Percentiles rank a stretch among this genome's conserved stretches.
Evolutionary conservation across 2,329 filamentous ascomycete species (phyloP).

Genomic region (Botrytis porri): DNA sequence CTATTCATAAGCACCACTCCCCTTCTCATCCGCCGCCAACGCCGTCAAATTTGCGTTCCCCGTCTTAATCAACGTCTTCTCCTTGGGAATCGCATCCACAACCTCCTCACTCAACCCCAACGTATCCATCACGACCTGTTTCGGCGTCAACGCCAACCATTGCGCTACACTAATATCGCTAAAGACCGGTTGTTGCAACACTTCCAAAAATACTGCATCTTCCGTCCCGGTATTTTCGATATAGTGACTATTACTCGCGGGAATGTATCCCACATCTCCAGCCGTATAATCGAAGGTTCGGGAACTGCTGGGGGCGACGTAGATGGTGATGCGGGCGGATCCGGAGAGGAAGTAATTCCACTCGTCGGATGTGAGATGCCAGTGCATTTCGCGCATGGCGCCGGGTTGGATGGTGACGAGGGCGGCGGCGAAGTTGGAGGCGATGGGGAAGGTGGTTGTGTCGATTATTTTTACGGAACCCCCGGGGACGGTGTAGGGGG

Average conservation of each 20-base stretch:
- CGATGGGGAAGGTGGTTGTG: conserved; percentile 54
- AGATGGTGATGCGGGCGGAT: conserved; percentile 20
- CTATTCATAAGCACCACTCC: conserved; percentile 26
- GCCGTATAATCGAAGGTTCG: conserved; percentile 46
- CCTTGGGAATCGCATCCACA: conserved; percentile 41
- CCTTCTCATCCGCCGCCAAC: conserved; percentile 26
- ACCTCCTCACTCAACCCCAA: conserved; percentile 40
- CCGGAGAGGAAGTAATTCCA: conserved; percentile 20
- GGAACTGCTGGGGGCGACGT: conserved; percentile 35
- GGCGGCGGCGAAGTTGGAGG: conserved; percentile 52
- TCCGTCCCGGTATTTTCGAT: conserved; percentile 59
- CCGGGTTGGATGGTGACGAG: conserved; percentile 58
- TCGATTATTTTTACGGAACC: conserved; percentile 60
- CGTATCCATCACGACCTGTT: conserved; percentile 30
- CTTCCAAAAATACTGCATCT: conserved; percentile 58
- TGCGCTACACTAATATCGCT: conserved; percentile 54
- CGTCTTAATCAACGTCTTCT: conserved; percentile 45
- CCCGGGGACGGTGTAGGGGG: conserved; percentile 49
- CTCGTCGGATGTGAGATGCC: conserved; percentile 47
- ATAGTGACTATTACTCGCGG: conserved; percentile 54
- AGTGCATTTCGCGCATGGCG: conserved; percentile 64
- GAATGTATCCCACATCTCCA: conserved; percentile 56
- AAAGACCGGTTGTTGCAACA: conserved; percentile 47
- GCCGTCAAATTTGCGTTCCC: conserved; percentile 39
- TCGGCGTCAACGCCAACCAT: conserved; percentile 50